Base-by-base conservation (phyloP, 371 early-diverging fungal species). In the Paraphysoderma sedebokerense region DNA sequence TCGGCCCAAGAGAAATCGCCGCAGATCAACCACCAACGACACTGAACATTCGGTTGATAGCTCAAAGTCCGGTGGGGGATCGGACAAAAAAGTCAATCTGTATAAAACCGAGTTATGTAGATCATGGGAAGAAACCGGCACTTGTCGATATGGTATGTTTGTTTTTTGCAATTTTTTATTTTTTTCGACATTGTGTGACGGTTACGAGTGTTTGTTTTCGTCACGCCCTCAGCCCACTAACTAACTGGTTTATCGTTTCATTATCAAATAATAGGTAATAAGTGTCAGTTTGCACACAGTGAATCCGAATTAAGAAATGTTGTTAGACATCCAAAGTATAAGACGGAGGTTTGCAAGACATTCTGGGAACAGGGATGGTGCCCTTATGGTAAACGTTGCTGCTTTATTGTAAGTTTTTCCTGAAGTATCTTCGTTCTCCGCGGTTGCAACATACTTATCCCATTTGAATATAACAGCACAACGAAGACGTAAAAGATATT, bases 71-170 rank as follows among this genome's bases (percentile, higher is more conserved):
- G n/a, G n/a, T n/a, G n/a, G n/a, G n/a, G n/a, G n/a, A n/a, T n/a
- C n/a, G n/a, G 30, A 61, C 32, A 79, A 84, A 46, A 77, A 79
- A 47, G 56, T 68, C 6, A 74, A 74, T 34, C 66, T 97, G 9
- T 98, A 91, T 76, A 95, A 95, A 68, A 98, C 98, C 4, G 98
- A 98, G 65, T 71, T 93, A 46, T 98, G 98, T 59, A 75, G 88
- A 30, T 83, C 84, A 31, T 87, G 79, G 68, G 79, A 78, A 62
- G 87, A 87, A 47, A 83, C 78, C 8, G 84, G 87, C 5, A 61
- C 70, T n/a, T 98, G 98, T 72, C 76, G 79, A 70, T 75, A 74
- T 50, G 52, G 38, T 15, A 6, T 24, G 2, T n/a, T n/a, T 17
- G 22, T 20, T 41, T 48, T 44, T 23, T 27, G 17, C 28, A 35